Evolutionary conservation across 1,284 basidiomycete species (phyloP).

Genomic region (Ustilago tritici): DNA sequence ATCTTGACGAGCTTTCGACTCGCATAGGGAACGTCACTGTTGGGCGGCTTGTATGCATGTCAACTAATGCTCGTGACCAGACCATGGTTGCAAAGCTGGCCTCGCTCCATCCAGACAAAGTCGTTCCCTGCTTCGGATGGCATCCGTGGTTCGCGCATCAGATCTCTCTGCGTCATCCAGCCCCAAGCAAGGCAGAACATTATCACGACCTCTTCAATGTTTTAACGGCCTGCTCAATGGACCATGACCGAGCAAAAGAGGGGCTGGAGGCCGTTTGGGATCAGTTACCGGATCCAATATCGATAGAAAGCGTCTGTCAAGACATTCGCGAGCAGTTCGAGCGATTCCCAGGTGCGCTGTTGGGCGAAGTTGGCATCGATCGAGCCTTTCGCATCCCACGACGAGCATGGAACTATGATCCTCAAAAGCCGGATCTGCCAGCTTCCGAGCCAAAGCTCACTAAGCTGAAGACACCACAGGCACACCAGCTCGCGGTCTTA

Average conservation of each 20-base stretch:
- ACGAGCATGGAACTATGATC: constrained; percentile 41
- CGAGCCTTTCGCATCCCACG: constrained; percentile 62
- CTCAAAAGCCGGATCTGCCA: constrained; percentile 7
- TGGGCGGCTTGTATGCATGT: constrained; percentile 55
- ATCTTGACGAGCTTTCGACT: constrained; percentile 31
- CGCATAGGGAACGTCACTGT: constrained; percentile 26
- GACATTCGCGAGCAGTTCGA: constrained; percentile 45
- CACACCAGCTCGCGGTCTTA: constrained; percentile 60
- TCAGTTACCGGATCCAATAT: constrained; percentile 53
- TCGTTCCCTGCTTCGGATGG: constrained; percentile 60
- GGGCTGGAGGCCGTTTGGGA: constrained; percentile 49
- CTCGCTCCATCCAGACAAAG: constrained; percentile 19
- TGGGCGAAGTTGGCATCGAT: constrained; percentile 67
- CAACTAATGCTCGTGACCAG: constrained; percentile 59
- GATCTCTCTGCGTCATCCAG: constrained; percentile 49
- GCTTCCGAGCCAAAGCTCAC: constrained; percentile 35
- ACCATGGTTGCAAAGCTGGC: constrained; percentile 55
- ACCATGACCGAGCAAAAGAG: constrained; percentile 1
- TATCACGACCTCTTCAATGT: constrained; percentile 47
- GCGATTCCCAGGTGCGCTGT: constrained; percentile 50
- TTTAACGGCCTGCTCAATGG: not conserved
- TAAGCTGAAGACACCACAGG: constrained; percentile 58
- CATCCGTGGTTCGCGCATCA: constrained; percentile 66
- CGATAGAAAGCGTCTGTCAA: constrained; percentile 37
- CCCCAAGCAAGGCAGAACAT: constrained; percentile 42